phyloP scores from a whole-genome alignment of 208 protist species.

The Leptomonas pyrrhocoris region DNA sequence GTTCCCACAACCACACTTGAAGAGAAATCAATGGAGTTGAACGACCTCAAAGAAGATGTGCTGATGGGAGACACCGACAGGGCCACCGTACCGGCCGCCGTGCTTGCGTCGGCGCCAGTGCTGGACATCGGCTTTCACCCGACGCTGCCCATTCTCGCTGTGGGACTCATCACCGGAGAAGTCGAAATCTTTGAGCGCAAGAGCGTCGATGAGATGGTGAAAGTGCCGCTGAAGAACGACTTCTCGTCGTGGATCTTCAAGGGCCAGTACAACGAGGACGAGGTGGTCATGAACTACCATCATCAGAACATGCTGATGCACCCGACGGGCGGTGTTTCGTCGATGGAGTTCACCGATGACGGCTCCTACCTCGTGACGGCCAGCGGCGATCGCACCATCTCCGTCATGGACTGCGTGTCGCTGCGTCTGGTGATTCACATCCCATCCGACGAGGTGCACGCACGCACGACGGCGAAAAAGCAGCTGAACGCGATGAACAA shows the following conservation, averaged over 20 bases:
- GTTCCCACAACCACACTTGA: neutral
- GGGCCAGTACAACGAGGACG: constrained; percentile 46
- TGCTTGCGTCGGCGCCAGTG: constrained; percentile 63
- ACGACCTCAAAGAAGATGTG: constrained; percentile 45
- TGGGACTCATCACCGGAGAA: constrained; percentile 80
- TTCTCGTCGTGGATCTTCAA: constrained; percentile 76
- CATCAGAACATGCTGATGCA: constrained; percentile 86
- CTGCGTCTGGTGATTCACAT: constrained; percentile 78
- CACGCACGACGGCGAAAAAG: constrained; percentile 25
- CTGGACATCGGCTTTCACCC: constrained; percentile 86
- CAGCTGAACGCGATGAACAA: constrained; percentile 49
- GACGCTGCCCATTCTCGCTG: constrained; percentile 65
- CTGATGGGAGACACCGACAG: constrained; percentile 69
- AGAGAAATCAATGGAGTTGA: constrained; percentile 64
- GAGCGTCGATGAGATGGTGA: constrained; percentile 59
- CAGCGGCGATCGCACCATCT: constrained; percentile 82
- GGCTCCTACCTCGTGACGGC: constrained; percentile 80
- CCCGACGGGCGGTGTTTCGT: constrained; percentile 61
- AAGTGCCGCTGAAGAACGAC: constrained; percentile 66
- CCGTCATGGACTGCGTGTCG: constrained; percentile 84
- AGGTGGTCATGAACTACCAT: constrained; percentile 60
- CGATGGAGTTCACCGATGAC: constrained; percentile 92
- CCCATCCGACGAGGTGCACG: constrained; percentile 32
- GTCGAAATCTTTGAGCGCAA: constrained; percentile 78
- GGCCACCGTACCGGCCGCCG: constrained; percentile 59